These are phyloP conservation scores for Cyclocybe aegerita DNA, from an alignment of 768 basidiomycete species.

Conservation along the genomic window DNA sequence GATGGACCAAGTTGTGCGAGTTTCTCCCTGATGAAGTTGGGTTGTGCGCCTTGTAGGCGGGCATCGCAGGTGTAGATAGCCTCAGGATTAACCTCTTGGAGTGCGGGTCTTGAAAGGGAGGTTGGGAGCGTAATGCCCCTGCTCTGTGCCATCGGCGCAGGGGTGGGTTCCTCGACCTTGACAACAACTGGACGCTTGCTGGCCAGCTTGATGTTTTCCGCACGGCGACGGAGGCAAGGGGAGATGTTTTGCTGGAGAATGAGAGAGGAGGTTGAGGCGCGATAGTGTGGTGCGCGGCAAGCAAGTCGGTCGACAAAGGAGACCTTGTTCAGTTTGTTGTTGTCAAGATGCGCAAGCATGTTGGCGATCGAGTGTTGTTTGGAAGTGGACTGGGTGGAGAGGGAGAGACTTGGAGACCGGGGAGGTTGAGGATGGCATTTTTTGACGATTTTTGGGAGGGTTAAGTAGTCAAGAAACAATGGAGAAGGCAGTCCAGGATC, in stretches of 20 bases:
- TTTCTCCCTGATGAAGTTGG: conserved; percentile 6
- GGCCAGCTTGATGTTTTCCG: neutral
- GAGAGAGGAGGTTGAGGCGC: neutral
- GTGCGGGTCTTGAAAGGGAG: conserved; percentile 2
- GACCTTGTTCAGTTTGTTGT: conserved; percentile 9
- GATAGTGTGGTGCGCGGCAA: neutral
- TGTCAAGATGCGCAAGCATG: conserved; percentile 14
- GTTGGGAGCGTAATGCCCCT: conserved; percentile 8
- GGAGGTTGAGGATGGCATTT: conserved; percentile 7
- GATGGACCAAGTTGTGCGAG: conserved; percentile 2
- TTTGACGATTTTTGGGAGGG: neutral
- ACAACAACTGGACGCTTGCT: neutral
- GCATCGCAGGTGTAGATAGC: conserved; percentile 6
- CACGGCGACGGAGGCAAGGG: neutral
- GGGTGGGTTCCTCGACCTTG: neutral
- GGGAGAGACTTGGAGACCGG: neutral
- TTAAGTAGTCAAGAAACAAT: conserved; percentile 11
- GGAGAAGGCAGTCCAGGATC: neutral
- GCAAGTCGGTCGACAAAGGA: neutral
- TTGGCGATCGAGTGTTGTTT: conserved; percentile 2
- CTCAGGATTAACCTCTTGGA: neutral
- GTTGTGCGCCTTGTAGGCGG: conserved; percentile 9
- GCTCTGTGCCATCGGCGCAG: neutral
- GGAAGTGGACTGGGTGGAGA: conserved; percentile 4
- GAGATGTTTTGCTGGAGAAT: neutral